Base-by-base conservation (phyloP, 2,329 filamentous ascomycete species). In the Verticillium isaacii region DNA sequence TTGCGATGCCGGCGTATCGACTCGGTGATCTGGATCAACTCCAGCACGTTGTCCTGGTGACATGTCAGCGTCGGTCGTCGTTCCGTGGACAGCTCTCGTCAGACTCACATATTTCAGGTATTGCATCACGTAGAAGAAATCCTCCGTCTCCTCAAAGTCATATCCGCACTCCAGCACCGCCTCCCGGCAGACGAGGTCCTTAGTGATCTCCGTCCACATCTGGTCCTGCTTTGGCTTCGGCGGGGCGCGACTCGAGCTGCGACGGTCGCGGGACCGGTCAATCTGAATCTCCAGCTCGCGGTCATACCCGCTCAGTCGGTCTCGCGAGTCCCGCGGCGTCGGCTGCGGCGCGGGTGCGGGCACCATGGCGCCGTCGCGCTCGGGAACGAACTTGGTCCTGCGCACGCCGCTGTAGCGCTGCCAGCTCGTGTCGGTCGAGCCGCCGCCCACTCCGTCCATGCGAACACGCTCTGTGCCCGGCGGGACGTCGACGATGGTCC, bases 161-260 rank as follows among this genome's bases (percentile, higher is more conserved):
- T 97, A 98, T 2, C 92, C 92, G 71, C 89, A 78, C 69, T 89
- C 82, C 68, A 96, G 89, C 66, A 98, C 91, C 19, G 95, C 95
- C 72, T 97, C 93, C 59, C 89, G 87, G 62, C 89, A 82, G 17
- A 98, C 92, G 39, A 98, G 78, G 68, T 97, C 93, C 77, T 96
- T 97, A 56, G 94, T 96, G 68, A 99, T 92, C 76, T 98, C 95
- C 0, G 95, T 99, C 94, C 94, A 98, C 80, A 96, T 91, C 63
- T 89, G 86, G 61, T 85, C 83, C 36, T 83, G 77, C 59, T 81
- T 82, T 17, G 75, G 70, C 60, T 69, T 76, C 62, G 66, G 72
- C 58, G 64, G 74, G 64, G 70, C 73, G 32, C 75, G 76, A 3
- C n/a, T 7, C 61, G 77, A 74, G 25, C 70, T 67, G 65, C 78